Percentiles rank a stretch among this genome's conserved stretches.
phyloP scores from a whole-genome alignment of 1,139 yeast species.

The Geotrichum reessii region DNA sequence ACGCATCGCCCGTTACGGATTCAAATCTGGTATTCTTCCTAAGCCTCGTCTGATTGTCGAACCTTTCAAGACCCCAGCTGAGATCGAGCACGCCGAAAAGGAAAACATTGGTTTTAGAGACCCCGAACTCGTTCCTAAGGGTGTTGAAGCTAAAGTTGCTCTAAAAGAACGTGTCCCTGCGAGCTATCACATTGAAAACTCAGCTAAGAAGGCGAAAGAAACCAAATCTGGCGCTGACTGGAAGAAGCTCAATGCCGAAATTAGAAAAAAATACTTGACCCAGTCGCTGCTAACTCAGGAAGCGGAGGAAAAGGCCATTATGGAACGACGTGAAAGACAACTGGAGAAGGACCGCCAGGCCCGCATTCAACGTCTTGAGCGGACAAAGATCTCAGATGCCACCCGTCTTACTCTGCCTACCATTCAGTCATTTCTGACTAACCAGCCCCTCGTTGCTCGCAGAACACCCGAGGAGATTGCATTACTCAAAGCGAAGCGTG shows the following conservation, averaged over 20 bases:
- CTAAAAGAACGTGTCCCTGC: slow-evolving; percentile 52
- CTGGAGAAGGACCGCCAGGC: slow-evolving; percentile 33
- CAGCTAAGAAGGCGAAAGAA: slow-evolving; percentile 40
- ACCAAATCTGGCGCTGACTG: slow-evolving; percentile 43
- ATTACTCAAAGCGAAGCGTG: slow-evolving; percentile 47
- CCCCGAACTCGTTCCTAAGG: slow-evolving; percentile 65
- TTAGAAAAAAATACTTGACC: slow-evolving; percentile 66
- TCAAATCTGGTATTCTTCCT: slow-evolving; percentile 79
- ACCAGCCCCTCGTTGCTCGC: slow-evolving; percentile 51
- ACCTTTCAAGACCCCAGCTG: slow-evolving; percentile 38
- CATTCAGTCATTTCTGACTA: slow-evolving; percentile 48
- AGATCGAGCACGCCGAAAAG: slow-evolving; percentile 40
- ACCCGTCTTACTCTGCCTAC: slow-evolving; percentile 73
- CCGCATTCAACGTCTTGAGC: slow-evolving; percentile 30
- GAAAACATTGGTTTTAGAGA: slow-evolving; percentile 66
- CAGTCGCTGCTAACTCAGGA: slow-evolving; percentile 65
- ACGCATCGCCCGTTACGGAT: slow-evolving; percentile 43
- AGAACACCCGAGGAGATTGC: slow-evolving; percentile 64
- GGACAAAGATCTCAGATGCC: slow-evolving; percentile 40
- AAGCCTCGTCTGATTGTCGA: slow-evolving; percentile 65
- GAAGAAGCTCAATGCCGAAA: slow-evolving; percentile 53
- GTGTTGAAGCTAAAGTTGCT: slow-evolving; percentile 49
- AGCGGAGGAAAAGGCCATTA: slow-evolving; percentile 40
- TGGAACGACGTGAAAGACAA: slow-evolving; percentile 27
- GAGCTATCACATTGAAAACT: slow-evolving; percentile 49